Percentiles rank a stretch among this genome's conserved stretches.
Conservation (phyloP, 1,284 basidiomycete genomes). For the Ceratobasidium sp. region DNA sequence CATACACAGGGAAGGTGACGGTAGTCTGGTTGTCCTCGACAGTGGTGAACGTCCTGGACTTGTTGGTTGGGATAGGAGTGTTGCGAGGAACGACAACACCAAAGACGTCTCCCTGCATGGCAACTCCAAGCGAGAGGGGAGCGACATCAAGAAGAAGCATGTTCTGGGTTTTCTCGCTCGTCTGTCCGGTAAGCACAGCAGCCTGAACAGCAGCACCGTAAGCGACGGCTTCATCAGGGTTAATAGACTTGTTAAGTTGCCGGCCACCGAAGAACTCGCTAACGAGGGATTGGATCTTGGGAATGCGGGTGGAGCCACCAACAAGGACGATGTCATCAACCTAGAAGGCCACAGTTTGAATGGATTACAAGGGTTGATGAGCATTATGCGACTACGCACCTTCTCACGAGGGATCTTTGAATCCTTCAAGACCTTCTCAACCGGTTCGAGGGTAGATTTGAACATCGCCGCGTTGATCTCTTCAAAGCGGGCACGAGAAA, state of each 20-base stretch:
- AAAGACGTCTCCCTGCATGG: constrained; percentile 98
- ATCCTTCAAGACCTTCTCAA: constrained; percentile 99
- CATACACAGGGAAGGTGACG: constrained; percentile 95
- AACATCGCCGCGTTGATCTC: constrained; percentile 96
- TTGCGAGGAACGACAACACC: constrained; percentile 96
- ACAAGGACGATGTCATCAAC: constrained; percentile 99
- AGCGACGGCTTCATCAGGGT: constrained; percentile 99
- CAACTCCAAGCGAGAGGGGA: constrained; percentile 95
- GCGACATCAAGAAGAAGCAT: constrained; percentile 97
- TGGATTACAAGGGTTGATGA: not conserved
- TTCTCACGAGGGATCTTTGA: constrained; percentile 97
- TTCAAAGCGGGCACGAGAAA: constrained; percentile 99
- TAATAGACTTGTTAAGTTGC: constrained; percentile 95
- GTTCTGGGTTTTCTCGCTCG: constrained; percentile 97
- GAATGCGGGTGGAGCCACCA: constrained; percentile 99
- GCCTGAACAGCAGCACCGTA: constrained; percentile 99
- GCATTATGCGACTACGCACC: constrained; percentile 50
- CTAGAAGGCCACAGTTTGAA: constrained; percentile 39
- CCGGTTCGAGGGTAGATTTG: constrained; percentile 97
- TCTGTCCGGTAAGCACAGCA: constrained; percentile 97
- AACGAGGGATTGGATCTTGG: constrained; percentile 97
- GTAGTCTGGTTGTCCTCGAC: constrained; percentile 99
- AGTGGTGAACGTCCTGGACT: constrained; percentile 95
- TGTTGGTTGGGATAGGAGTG: constrained; percentile 97
- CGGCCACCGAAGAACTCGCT: constrained; percentile 98